These are phyloP conservation scores for Xylaria sp. DNA, from an alignment of 2,329 filamentous ascomycete species.

Conservation along the genomic window DNA sequence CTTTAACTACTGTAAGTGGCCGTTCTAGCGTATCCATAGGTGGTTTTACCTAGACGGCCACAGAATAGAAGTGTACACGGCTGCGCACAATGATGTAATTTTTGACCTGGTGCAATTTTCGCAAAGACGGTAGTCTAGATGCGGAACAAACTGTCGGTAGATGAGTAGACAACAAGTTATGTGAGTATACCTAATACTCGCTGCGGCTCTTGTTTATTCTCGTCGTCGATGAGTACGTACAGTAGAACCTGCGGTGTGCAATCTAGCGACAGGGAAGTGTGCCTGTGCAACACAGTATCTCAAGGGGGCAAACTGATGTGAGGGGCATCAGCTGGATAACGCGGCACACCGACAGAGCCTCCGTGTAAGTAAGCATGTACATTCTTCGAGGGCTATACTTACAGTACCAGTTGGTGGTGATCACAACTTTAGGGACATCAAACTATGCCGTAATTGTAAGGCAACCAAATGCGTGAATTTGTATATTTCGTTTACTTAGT, in stretches of 20 bases:
- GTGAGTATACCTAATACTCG: no score
- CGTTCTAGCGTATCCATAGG: no score
- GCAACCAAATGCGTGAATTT: background rate
- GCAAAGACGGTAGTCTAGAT: background rate
- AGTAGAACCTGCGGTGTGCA: no score
- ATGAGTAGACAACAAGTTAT: no score
- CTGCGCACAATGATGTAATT: background rate
- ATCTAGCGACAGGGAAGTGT: no score
- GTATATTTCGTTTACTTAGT: background rate
- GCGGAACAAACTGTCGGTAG: background rate
- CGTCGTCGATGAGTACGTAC: no score
- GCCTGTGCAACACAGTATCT: background rate
- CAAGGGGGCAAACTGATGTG: background rate
- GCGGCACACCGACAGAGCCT: constrained; percentile 11
- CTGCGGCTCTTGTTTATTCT: no score
- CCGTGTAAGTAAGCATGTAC: background rate
- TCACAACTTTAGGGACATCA: constrained; percentile 6
- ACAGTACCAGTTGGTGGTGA: background rate
- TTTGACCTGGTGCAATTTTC: background rate
- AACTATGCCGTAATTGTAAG: constrained; percentile 1
- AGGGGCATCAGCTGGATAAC: constrained; percentile 10
- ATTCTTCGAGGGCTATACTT: background rate
- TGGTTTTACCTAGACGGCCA: no score
- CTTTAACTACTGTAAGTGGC: no score
- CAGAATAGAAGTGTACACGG: no score